Base-by-base conservation (phyloP, 768 basidiomycete species). In the Naganishia friedmannii region DNA sequence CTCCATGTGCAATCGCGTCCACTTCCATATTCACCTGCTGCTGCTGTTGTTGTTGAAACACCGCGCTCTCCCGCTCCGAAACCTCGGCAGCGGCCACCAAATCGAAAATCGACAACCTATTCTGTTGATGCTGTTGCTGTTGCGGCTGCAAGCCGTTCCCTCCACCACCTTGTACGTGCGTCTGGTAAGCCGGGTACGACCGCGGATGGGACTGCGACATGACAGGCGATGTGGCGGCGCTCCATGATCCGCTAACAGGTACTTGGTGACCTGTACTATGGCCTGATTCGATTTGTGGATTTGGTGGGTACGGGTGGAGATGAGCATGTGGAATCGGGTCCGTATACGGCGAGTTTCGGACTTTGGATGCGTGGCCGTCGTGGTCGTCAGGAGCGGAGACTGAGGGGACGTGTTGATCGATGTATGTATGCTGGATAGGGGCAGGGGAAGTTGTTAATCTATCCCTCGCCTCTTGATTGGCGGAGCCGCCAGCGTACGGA, bases 261-360 rank as follows among this genome's bases (percentile, higher is more conserved):
- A 5, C 42, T 15, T 8, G 42, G 2, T 42, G 42, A 2, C 42
- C 15, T 10, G 42, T 42, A 10, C 42, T 2, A 8, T 42, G 42
- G 15, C 42, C 42, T 42, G 7, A 5, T 42, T 42, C 42, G 42
- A 13, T 10, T 42, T 42, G 42, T 8, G 42, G 15, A 17, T 8
- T 34, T n/a, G 57, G 57, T 21, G 39, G 60, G 17, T 63, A 63
- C 7, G 21, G 29, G 13, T 63, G 39, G 15, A 45, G 26, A 12
- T 63, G 60, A 3, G 60, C 60, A 26, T 45, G 60, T 28, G 60
- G 60, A 29, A 63, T 63, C 60, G 60, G 60, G 19, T 63, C 60
- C 21, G 60, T 63, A 23, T 46, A 63, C 37, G 60, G 28, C 7
- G 60, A 23, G 21, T 63, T 28, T 45, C 60, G 39, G 48, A 23